These are phyloP conservation scores for Acanthamoeba triangularis DNA, from an alignment of 208 protist genomes.

Conservation along the genomic window DNA sequence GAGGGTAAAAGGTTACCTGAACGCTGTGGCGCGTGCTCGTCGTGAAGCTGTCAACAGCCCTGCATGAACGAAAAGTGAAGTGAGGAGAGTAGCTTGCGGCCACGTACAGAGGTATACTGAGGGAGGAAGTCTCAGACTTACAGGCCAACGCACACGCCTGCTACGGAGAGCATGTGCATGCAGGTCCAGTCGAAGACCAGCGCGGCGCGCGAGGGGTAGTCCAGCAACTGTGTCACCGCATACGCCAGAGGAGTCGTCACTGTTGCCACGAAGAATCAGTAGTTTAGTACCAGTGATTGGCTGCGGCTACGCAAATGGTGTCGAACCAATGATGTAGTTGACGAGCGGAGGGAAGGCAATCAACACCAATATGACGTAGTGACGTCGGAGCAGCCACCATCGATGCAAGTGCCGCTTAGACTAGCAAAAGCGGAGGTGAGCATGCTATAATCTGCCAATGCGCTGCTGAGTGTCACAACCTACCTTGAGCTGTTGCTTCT, in stretches of 20 bases:
- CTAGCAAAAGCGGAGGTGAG: background rate
- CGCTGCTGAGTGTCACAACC: background rate
- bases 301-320: background rate
- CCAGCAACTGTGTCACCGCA: background rate
- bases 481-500: background rate
- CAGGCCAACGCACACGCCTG: constrained; percentile 34
- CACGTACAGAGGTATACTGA: too few species aligned
- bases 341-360: background rate
- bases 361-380: background rate
- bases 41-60: constrained; percentile 36
- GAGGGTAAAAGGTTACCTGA: background rate
- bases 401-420: constrained; percentile 23
- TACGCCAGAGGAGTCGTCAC: background rate
- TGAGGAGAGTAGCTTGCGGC: too few species aligned
- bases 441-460: background rate
- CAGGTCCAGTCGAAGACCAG: constrained; percentile 40
- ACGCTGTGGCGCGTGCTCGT: constrained; percentile 55
- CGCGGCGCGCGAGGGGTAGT: constrained; percentile 10
- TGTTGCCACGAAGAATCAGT: background rate
- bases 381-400: constrained; percentile 4
- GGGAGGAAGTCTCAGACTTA: background rate
- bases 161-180: constrained; percentile 37
- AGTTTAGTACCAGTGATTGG: background rate
- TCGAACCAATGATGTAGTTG: constrained; percentile 12
- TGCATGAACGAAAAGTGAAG: background rate